Evolutionary conservation across 169 alveolate genomes (phyloP), one percentile per base, ranked within the genome.

Genomic region (Neospora caninum): DNA sequence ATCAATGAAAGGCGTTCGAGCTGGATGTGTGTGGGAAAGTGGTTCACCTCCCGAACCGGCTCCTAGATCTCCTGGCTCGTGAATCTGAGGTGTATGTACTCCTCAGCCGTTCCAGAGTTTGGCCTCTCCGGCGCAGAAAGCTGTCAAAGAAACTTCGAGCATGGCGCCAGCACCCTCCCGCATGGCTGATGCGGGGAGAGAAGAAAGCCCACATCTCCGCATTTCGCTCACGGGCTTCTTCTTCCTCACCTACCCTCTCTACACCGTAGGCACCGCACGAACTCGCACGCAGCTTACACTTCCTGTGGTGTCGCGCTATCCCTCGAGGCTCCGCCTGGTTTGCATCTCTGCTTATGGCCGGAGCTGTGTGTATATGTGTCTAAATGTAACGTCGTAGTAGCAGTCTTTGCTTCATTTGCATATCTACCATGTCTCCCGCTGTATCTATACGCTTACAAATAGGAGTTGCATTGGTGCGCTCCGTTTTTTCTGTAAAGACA

Each of bases 201-300:
- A 38, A 7, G 67, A 82, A 9, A 10, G 25, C 31, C 89, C 54
- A 36, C 69, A 29, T 16, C 67, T 82, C 41, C 89, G 89, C 89
- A 29, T 42, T 4, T 82, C 89, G n/a, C 89, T 82, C 64, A 82
- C 89, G 25, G 89, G 89, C n/a, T 18, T 82, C 53, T 82, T 82
- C 64, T 82, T 82, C 89, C 89, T 82, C 69, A 42, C 89, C 18
- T 82, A 82, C 89, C 89, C 89, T 31, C 64, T 82, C 41, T 43
- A 82, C 41, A 82, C 89, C 10, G 89, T 82, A 38, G 41, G 89
- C 31, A 1, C 31, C 43, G 45, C 86, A n/a, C n/a, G n/a, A n/a
- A n/a, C n/a, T n/a, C n/a, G n/a, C 73, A 27, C 27, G 73, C 73
- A 64, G 73, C 18, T 27, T 64, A 64, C 73, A 27, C 34, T 29